Conservation (phyloP, 2,329 filamentous ascomycete species). For the Trichoderma lentiforme region DNA sequence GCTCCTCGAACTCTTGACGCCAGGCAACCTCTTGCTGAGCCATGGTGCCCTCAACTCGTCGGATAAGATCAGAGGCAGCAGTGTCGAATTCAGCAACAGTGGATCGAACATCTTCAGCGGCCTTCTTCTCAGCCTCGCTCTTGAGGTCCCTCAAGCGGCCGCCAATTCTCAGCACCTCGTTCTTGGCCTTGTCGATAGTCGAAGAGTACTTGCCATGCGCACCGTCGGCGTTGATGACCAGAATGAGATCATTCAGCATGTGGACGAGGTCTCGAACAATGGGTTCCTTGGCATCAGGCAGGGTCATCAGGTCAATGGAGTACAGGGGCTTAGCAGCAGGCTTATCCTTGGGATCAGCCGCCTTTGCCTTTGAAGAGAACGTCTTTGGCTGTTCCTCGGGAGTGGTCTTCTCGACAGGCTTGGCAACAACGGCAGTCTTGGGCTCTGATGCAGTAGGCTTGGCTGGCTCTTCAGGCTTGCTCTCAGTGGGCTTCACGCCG, state of each 20-base stretch:
- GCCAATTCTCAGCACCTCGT: slow-evolving; percentile 74
- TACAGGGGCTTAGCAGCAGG: slow-evolving; percentile 61
- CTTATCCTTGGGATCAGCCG: slow-evolving; percentile 63
- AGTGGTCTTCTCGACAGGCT: slow-evolving; percentile 23
- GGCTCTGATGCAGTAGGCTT: background rate
- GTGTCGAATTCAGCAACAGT: slow-evolving; percentile 76
- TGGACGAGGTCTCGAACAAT: slow-evolving; percentile 90
- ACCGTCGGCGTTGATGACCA: slow-evolving; percentile 84
- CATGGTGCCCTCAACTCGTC: slow-evolving; percentile 82
- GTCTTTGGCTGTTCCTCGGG: slow-evolving; percentile 27
- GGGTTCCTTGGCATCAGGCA: slow-evolving; percentile 75
- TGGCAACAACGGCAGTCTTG: slow-evolving; percentile 25
- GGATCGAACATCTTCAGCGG: slow-evolving; percentile 71
- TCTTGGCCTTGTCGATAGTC: slow-evolving; percentile 81
- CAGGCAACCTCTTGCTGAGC: slow-evolving; percentile 75
- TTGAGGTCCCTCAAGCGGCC: slow-evolving; percentile 74
- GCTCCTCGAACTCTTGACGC: slow-evolving; percentile 81
- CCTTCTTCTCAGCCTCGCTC: slow-evolving; percentile 63
- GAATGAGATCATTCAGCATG: slow-evolving; percentile 94
- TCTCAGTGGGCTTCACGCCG: slow-evolving; percentile 12
- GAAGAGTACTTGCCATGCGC: slow-evolving; percentile 72
- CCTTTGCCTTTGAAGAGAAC: slow-evolving; percentile 36
- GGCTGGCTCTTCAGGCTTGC: slow-evolving; percentile 26
- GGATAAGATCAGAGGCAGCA: slow-evolving; percentile 82
- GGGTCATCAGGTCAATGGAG: slow-evolving; percentile 73